Conservation (phyloP, 208 protist species). For the Plasmodiophora brassicae region DNA sequence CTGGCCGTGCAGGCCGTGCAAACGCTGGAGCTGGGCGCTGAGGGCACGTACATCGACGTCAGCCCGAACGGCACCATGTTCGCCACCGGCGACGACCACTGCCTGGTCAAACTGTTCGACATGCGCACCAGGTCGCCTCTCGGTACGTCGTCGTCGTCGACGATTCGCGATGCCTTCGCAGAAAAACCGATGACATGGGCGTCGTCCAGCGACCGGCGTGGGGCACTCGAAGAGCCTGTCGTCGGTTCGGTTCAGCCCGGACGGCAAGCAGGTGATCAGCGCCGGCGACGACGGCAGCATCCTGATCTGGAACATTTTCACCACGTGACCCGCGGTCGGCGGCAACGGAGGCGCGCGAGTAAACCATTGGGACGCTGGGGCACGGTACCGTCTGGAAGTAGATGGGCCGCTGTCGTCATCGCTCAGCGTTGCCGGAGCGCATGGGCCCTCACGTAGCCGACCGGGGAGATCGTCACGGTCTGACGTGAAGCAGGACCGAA, state of each 20-base stretch:
- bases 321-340: no score
- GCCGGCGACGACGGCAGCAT: conserved; percentile 47
- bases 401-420: no score
- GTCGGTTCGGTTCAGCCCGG: conserved; percentile 49
- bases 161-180: no score
- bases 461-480: no score
- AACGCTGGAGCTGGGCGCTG: background rate
- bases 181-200: background rate
- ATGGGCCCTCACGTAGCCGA: no score
- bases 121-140: conserved; percentile 13
- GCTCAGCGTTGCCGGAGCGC: no score
- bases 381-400: no score
- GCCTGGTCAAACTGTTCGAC: conserved; percentile 53
- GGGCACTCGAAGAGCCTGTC: conserved; percentile 46
- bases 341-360: no score
- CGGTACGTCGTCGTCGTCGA: background rate
- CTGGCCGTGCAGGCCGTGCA: conserved; percentile 46
- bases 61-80: conserved; percentile 32
- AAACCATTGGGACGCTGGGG: no score
- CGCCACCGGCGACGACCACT: conserved; percentile 51
- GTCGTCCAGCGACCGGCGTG: background rate
- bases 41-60: background rate
- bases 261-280: conserved; percentile 55
- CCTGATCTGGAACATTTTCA: conserved; percentile 59
- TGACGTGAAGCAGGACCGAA: no score